Base-by-base conservation (phyloP, 2,329 filamentous ascomycete genomes). In the Fusarium aywerte region DNA sequence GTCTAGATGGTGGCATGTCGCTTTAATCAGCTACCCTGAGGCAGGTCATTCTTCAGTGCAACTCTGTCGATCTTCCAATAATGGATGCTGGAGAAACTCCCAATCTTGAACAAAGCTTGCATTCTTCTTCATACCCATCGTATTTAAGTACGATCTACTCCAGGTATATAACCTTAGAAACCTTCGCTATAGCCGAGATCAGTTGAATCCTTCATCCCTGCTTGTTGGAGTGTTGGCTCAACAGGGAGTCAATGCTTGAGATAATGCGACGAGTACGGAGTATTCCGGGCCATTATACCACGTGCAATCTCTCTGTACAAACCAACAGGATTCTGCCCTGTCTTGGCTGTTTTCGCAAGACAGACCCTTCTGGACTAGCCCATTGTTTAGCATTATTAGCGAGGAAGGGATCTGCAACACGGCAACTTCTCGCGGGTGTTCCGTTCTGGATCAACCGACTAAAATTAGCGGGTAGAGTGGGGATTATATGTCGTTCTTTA, bases 361-460 rank as follows among this genome's bases (percentile, higher is more conserved):
- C 7, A 18, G n/a, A 45, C 47, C 8, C 20, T 54, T 49, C 6
- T 11, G 33, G 60, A 11, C 23, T 49, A 57, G 58, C 20, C 16
- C 10, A n/a, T 32, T 21, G 23, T n/a, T 33, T 21, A 21, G 20
- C 31, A 48, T 48, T 12, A 20, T 36, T 10, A 48, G 16, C 15
- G 25, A 47, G 39, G 35, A 42, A 18, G 31, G 31, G 43, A 59
- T 60, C 43, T 57, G 54, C 54, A 33, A 52, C 40, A 6, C 54
- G 54, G 54, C 20, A 36, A 13, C n/a, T 18, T 43, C 18, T 20
- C 39, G 39, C 21, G 21, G 25, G 21, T 25, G 27, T 32, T 21
- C 25, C 32, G 36, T 51, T 42, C 54, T 54, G 43, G 54, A 59
- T 59, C 25, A 48, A 36, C 31, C 25, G 21, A 35, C 45, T 48